Base-by-base conservation (phyloP, 257 asterid genomes). In the Vinca minor region DNA sequence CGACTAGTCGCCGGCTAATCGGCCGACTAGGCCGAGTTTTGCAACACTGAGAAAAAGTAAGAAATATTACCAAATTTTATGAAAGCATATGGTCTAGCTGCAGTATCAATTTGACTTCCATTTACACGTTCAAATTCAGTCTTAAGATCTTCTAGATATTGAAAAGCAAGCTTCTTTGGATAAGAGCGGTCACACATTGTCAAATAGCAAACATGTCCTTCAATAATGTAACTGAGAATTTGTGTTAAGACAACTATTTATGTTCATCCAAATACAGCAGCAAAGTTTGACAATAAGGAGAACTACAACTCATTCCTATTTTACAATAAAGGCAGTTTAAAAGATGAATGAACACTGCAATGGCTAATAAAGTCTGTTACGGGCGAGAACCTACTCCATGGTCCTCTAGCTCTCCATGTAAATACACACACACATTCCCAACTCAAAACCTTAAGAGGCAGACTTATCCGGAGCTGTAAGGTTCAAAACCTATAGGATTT, bases 81-180 rank as follows among this genome's bases (percentile, higher is more conserved):
- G 69, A 91, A 91, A 59, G 96, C 96, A 78, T 91, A 91, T 17
- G 98, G 98, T 72, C 98, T 88, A 61, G 95, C 98, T 71, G 96
- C 98, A 64, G 98, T 91, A 82, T 91, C 98, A 38, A 81, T 85
- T 87, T 88, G 96, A 78, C 78, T 85, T 63, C 86, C 94, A 69
- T 86, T 86, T 45, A 81, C 78, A 62, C 81, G 89, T 81, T 87
- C 98, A 74, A 91, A 91, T 78, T 91, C 98, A 74, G 77, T 91
- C 87, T 83, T 88, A 26, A 91, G 88, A 79, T 88, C 98, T 81
- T 91, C 98, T 65, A 91, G 84, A 76, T 91, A 91, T 71, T 91
- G 98, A 70, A 82, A 91, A 46, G 96, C 76, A 46, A 91, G 98
- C 73, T 91, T 91, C 88, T 91, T 88, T 32, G 98, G 98, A 76